Conservation (phyloP, 2,329 filamentous ascomycete species). For the Arthroderma sp. region DNA sequence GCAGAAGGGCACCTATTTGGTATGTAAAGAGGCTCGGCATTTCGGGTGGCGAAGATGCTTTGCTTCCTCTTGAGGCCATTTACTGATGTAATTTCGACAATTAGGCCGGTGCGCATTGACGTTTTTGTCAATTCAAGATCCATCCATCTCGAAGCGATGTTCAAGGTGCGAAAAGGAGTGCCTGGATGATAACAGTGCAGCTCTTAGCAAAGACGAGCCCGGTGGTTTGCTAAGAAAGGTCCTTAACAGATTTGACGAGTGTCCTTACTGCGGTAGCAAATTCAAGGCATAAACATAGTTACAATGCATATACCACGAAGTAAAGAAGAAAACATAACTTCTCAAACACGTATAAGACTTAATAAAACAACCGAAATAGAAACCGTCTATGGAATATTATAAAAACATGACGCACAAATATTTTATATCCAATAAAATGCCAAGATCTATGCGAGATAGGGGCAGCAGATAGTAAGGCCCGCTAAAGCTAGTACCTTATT, state of each 20-base stretch:
- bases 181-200: constrained; percentile 8
- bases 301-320: too few species aligned
- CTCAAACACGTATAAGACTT: too few species aligned
- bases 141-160: constrained; percentile 43
- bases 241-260: constrained; percentile 12
- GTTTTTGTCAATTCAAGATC: constrained; percentile 44
- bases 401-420: not conserved
- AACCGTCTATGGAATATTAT: not conserved
- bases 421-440: not conserved
- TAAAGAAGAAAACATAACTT: too few species aligned
- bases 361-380: not conserved
- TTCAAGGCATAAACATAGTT: constrained; percentile 4
- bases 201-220: not conserved
- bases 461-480: not conserved
- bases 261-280: constrained; percentile 15
- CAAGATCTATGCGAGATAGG: not conserved
- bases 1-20: constrained; percentile 41
- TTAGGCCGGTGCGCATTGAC: constrained; percentile 43
- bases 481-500: not conserved
- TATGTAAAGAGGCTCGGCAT: too few species aligned
- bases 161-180: constrained; percentile 40
- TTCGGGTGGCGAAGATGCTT: too few species aligned
- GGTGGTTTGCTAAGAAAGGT: constrained; percentile 6
- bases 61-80: constrained; percentile 1
- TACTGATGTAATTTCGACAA: constrained; percentile 10